Evolutionary conservation across 345 rosid genomes (phyloP), one percentile per base, ranked within the genome.

Genomic region (Populus tremula): DNA sequence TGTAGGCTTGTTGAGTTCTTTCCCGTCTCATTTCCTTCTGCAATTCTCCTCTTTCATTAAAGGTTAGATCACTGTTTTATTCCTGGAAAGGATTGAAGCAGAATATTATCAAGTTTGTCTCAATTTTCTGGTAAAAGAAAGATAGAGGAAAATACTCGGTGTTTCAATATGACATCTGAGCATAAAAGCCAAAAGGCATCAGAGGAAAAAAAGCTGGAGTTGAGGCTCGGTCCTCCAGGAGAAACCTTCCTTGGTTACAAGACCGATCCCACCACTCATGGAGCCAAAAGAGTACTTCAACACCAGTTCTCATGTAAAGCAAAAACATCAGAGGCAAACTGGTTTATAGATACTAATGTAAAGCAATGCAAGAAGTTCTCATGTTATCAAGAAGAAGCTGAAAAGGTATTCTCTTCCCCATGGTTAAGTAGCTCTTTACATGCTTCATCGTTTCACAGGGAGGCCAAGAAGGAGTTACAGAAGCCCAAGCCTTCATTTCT

Each of bases 161-260:
- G 61, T 73, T 74, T 69, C 70, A 70, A 70, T 16, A 2, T 61
- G 74, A 29, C 53, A 29, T 61, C 49, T 21, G 65, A 63, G 71
- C 62, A 49, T 35, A 31, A 11, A 29, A 67, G 16, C 9, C 50
- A 35, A 5, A 61, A 77, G 23, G 67, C 50, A 21, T 31, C 80
- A 21, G 83, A 83, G 17, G 88, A 82, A 62, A 78, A 85, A 23
- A 84, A 68, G 69, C 73, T 87, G 83, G 88, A 84, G 76, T 74
- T 85, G 69, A 87, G 83, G 71, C 86, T 87, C 43, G 83, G 84
- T 82, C 88, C 85, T 68, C 90, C 87, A 0, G 86, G 83, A 74
- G 86, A 81, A 66, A 53, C n/a, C 20, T 50, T 56, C 31, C 31
- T 41, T 67, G 67, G 70, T 72, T 36, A 63, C 72, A 17, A 66